Percentiles rank a stretch among this genome's conserved stretches.
phyloP scores from a whole-genome alignment of 192 early-diverging fungal genomes.

The Oehlia diaphana region DNA sequence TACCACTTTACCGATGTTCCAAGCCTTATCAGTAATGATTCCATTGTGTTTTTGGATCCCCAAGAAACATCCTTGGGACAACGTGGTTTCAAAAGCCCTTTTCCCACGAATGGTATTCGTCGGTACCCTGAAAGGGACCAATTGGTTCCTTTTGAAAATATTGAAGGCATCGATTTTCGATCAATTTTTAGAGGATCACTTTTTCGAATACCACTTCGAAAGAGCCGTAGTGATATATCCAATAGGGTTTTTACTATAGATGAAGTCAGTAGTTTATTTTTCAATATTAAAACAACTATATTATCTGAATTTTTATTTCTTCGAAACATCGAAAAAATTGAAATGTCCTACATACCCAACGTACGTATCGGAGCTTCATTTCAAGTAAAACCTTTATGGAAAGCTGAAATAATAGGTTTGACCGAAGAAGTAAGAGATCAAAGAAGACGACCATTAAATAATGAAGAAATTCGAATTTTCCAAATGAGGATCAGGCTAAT shows the following conservation, averaged over 20 bases:
- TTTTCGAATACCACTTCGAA: constrained; percentile 33
- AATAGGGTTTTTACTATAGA: not conserved
- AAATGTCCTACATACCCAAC: not conserved
- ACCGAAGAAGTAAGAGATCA: not conserved
- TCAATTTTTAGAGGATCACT: constrained; percentile 30
- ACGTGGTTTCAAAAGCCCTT: not conserved
- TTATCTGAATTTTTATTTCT: constrained; percentile 17
- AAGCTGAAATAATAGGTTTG: constrained; percentile 6
- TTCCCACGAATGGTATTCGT: constrained; percentile 2
- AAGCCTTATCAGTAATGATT: constrained; percentile 24
- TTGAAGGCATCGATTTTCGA: constrained; percentile 24
- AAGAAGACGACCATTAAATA: not conserved
- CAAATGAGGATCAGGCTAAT: not conserved
- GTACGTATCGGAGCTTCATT: not conserved
- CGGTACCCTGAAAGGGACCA: constrained; percentile 15
- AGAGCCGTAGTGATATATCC: not conserved
- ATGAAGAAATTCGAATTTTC: not conserved
- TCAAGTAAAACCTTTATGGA: not conserved
- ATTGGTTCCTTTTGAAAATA: constrained; percentile 22
- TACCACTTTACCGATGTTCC: constrained; percentile 34
- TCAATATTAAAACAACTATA: not conserved
- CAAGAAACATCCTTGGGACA: constrained; percentile 13
- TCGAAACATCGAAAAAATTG: constrained; percentile 19
- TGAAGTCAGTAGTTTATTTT: not conserved
- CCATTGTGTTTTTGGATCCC: constrained; percentile 33